A percentile compares a stretch with the other conserved stretches of the same genome.
These are phyloP conservation scores for Phytopythium kandeliae DNA, from an alignment of 352 stramenopile species.

Conservation along the genomic window DNA sequence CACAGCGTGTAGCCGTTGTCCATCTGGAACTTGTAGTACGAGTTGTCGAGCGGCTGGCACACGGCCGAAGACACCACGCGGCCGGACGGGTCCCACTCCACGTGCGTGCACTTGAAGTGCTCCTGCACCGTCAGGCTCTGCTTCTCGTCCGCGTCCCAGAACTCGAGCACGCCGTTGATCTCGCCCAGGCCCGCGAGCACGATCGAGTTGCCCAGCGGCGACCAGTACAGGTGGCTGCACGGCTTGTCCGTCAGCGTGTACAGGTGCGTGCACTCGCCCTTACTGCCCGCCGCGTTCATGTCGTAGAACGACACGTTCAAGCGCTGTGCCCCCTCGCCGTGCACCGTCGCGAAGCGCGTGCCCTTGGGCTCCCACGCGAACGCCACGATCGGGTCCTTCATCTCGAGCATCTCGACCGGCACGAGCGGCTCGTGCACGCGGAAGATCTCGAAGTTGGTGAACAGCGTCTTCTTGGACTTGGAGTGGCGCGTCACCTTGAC, in stretches of 20 bases:
- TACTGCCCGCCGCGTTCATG: slow-evolving; percentile 61
- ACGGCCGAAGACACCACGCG: slow-evolving; percentile 94
- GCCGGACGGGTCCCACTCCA: slow-evolving; percentile 97
- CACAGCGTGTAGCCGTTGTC: slow-evolving; percentile 99
- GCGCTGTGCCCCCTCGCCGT: slow-evolving; percentile 91
- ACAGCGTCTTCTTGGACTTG: slow-evolving; percentile 97
- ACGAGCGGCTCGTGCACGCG: slow-evolving; percentile 92
- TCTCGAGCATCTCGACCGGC: slow-evolving; percentile 97
- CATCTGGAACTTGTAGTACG: slow-evolving; percentile 97
- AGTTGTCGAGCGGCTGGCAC: slow-evolving; percentile 93
- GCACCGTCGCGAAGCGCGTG: slow-evolving; percentile 94
- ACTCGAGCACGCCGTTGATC: slow-evolving; percentile 95
- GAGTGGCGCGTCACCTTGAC: slow-evolving; percentile 87
- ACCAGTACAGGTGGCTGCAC: slow-evolving; percentile 97
- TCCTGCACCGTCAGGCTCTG: slow-evolving; percentile 94
- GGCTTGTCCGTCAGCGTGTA: slow-evolving; percentile 94
- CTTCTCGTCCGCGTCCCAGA: slow-evolving; percentile 97
- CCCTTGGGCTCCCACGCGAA: slow-evolving; percentile 97
- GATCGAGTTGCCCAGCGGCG: slow-evolving; percentile 90
- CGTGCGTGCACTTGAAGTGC: slow-evolving; percentile 97
- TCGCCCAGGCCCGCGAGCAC: slow-evolving; percentile 94
- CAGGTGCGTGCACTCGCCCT: slow-evolving; percentile 91
- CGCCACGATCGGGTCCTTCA: slow-evolving; percentile 94
- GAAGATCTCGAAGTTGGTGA: slow-evolving; percentile 99
- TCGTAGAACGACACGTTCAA: slow-evolving; percentile 97